Evolutionary conservation across 306 rosid species (phyloP).

Genomic region (Begonia peltatifolia): DNA sequence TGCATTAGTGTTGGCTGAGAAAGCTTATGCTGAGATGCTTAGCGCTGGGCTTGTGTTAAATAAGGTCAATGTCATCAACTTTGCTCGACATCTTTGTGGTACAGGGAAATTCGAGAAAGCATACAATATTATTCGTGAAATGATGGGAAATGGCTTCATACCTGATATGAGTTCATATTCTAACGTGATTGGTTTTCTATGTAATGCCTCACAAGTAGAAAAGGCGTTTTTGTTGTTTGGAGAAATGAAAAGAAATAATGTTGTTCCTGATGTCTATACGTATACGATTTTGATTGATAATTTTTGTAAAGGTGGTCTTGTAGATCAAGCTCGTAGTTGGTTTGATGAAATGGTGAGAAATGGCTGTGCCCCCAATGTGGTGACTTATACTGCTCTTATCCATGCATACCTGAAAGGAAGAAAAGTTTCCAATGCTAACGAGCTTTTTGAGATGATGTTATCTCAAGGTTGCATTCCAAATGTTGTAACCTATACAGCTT

Average conservation of each 20-base stretch:
- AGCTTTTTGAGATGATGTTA: constrained; percentile 65
- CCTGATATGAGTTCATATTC: constrained; percentile 74
- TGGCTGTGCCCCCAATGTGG: constrained; percentile 72
- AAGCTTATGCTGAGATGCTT: constrained; percentile 67
- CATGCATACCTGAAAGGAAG: constrained; percentile 77
- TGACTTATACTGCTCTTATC: constrained; percentile 73
- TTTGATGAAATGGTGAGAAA: constrained; percentile 57
- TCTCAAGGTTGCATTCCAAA: constrained; percentile 63
- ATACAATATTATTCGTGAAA: constrained; percentile 46
- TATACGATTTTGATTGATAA: constrained; percentile 68
- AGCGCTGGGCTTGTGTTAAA: constrained; percentile 48
- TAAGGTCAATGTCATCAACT: constrained; percentile 61
- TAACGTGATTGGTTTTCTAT: constrained; percentile 68
- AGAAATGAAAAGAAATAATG: constrained; percentile 57
- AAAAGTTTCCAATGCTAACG: constrained; percentile 43
- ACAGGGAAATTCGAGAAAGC: constrained; percentile 68
- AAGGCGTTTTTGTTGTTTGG: constrained; percentile 53
- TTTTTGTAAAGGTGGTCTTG: constrained; percentile 71
- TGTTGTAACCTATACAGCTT: constrained; percentile 60
- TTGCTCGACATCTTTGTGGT: constrained; percentile 60
- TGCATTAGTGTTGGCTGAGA: constrained; percentile 55
- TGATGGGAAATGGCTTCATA: constrained; percentile 69
- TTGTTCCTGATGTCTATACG: constrained; percentile 77
- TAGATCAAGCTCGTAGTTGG: constrained; percentile 73
- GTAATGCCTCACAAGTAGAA: constrained; percentile 60